Evolutionary conservation across 23 red algal genomes (phyloP).

Genomic region (Gracilaria vermiculophylla): DNA sequence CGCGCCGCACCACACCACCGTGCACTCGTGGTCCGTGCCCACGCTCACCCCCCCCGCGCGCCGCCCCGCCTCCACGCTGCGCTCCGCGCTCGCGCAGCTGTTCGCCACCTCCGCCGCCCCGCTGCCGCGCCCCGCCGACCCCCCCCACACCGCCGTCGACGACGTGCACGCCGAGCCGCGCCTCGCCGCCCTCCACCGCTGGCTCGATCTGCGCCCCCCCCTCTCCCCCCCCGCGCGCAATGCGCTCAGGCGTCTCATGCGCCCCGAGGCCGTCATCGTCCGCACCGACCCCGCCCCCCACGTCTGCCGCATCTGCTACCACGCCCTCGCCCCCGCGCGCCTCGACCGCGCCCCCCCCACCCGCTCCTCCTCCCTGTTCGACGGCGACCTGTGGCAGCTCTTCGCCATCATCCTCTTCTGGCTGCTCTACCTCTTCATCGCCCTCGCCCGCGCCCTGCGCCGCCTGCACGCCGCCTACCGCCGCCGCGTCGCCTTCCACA

Average conservation of each 20-base stretch:
- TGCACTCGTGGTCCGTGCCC: slow-evolving; percentile 24
- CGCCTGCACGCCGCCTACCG: background rate
- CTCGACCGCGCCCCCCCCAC: background rate
- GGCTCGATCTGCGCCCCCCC: slow-evolving; percentile 21
- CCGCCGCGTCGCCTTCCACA: background rate
- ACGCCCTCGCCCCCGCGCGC: background rate
- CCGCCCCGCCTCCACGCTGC: background rate
- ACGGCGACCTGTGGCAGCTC: slow-evolving; percentile 5
- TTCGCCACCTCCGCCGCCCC: background rate
- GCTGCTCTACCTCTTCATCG: background rate
- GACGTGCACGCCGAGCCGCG: slow-evolving; percentile 33
- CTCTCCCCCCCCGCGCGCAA: background rate
- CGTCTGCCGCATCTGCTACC: background rate
- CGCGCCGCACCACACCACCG: slow-evolving; percentile 36
- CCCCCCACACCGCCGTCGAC: background rate
- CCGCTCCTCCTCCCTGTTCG: background rate
- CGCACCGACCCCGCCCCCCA: background rate
- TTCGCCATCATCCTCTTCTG: background rate
- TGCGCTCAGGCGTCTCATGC: slow-evolving; percentile 22
- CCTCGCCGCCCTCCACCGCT: slow-evolving; percentile 29
- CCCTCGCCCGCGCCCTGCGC: background rate
- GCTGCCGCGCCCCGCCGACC: background rate
- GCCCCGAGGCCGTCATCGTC: slow-evolving; percentile 22
- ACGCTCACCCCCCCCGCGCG: background rate
- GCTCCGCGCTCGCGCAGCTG: background rate